phyloP scores from a whole-genome alignment of 169 alveolate species.

The Plasmodium sp. region DNA sequence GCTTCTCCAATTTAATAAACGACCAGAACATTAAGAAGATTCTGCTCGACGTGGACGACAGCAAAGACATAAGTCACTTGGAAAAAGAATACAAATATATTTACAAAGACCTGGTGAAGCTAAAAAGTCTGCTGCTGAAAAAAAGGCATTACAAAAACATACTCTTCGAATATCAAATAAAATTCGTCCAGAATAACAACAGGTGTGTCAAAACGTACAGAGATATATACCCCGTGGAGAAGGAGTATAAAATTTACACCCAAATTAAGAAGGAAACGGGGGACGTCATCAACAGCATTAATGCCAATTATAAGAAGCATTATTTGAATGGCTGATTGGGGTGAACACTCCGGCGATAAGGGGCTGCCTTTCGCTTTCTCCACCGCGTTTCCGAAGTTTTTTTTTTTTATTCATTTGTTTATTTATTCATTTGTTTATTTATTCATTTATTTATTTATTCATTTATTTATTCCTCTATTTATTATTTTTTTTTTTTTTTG shows the following conservation, averaged over 20 bases:
- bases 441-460: too few species aligned
- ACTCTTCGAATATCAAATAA: constrained; percentile 56
- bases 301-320: constrained; percentile 49
- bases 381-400: not conserved
- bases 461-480: too few species aligned
- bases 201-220: constrained; percentile 72
- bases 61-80: constrained; percentile 51
- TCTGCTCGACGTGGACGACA: constrained; percentile 44
- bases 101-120: constrained; percentile 58
- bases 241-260: constrained; percentile 65
- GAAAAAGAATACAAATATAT: constrained; percentile 55
- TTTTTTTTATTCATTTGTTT: not conserved
- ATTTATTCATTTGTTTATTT: too few species aligned
- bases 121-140: constrained; percentile 56
- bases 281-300: constrained; percentile 37
- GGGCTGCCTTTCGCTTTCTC: not conserved
- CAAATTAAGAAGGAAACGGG: constrained; percentile 67
- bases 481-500: not conserved
- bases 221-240: constrained; percentile 74
- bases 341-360: not conserved
- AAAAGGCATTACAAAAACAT: constrained; percentile 63
- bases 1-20: constrained; percentile 50
- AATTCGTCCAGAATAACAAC: constrained; percentile 53
- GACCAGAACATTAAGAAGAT: constrained; percentile 45
- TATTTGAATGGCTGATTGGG: not conserved